These are phyloP conservation scores for Aspergillus ibericus DNA, from an alignment of 2,329 filamentous ascomycete genomes.

Conservation along the genomic window DNA sequence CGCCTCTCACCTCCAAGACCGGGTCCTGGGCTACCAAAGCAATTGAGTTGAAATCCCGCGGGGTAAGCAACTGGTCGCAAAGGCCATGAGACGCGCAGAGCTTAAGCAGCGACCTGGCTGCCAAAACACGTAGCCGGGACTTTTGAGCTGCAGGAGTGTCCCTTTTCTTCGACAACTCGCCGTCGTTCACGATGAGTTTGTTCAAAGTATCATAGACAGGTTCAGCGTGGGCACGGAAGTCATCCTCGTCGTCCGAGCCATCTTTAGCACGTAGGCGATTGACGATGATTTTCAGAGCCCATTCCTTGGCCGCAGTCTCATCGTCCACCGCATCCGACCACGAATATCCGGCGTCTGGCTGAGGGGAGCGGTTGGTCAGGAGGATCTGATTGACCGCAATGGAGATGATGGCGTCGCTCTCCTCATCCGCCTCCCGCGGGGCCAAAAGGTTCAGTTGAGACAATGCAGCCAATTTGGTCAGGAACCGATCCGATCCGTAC, in stretches of 20 bases:
- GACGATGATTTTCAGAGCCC: slow-evolving; percentile 80
- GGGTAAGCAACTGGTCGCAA: slow-evolving; percentile 69
- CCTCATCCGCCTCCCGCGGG: slow-evolving; percentile 69
- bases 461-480: slow-evolving; percentile 56
- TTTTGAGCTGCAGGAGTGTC: slow-evolving; percentile 77
- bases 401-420: slow-evolving; percentile 74
- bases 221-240: slow-evolving; percentile 56
- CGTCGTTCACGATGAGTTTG: slow-evolving; percentile 70
- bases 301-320: slow-evolving; percentile 78
- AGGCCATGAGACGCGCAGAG: slow-evolving; percentile 74
- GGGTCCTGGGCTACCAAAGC: slow-evolving; percentile 79
- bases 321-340: slow-evolving; percentile 76
- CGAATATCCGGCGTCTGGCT: slow-evolving; percentile 55
- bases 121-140: slow-evolving; percentile 75
- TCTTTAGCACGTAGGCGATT: slow-evolving; percentile 74
- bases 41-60: slow-evolving; percentile 75
- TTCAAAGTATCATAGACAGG: slow-evolving; percentile 78
- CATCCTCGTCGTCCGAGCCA: slow-evolving; percentile 43
- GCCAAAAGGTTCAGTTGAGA: slow-evolving; percentile 73
- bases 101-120: slow-evolving; percentile 79
- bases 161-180: slow-evolving; percentile 74
- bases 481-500: slow-evolving; percentile 71
- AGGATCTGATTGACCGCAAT: slow-evolving; percentile 75
- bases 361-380: slow-evolving; percentile 63
- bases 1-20: slow-evolving; percentile 69